Conservation (phyloP, 257 asterid species). For the Avicennia marina region DNA sequence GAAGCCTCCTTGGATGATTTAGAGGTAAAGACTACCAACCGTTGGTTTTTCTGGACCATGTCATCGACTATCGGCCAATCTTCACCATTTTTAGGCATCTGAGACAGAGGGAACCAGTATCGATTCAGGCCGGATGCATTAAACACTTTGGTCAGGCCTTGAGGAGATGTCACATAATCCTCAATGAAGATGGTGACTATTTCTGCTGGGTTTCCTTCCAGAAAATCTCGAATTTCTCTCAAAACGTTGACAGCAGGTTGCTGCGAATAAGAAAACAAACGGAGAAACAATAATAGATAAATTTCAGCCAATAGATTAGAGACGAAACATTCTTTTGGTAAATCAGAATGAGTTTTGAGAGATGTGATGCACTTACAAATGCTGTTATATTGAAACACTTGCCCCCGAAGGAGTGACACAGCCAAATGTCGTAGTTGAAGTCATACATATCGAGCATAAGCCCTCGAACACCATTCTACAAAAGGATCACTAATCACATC, state of each 20-base stretch:
- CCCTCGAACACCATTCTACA: slow-evolving; percentile 93
- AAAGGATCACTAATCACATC: slow-evolving; percentile 9
- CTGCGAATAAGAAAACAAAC: slow-evolving; percentile 23
- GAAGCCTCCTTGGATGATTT: slow-evolving; percentile 53
- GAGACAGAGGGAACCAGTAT: slow-evolving; percentile 63
- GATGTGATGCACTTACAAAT: slow-evolving; percentile 48
- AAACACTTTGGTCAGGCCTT: slow-evolving; percentile 57
- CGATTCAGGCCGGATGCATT: slow-evolving; percentile 63
- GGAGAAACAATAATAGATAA: background rate
- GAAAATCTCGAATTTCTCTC: slow-evolving; percentile 61
- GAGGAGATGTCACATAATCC: slow-evolving; percentile 70
- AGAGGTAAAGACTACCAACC: slow-evolving; percentile 78
- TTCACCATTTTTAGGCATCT: slow-evolving; percentile 68
- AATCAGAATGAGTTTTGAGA: background rate
- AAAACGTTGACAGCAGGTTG: slow-evolving; percentile 74
- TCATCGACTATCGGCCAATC: slow-evolving; percentile 90
- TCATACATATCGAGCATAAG: slow-evolving; percentile 90
- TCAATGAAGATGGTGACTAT: slow-evolving; percentile 74
- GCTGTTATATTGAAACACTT: slow-evolving; percentile 60
- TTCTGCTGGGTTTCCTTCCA: slow-evolving; percentile 50
- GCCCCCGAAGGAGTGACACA: slow-evolving; percentile 76
- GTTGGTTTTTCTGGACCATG: slow-evolving; percentile 65
- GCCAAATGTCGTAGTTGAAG: slow-evolving; percentile 68
- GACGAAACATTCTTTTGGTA: background rate
- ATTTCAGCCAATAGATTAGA: background rate